These are phyloP conservation scores for Globisporangium canariense DNA, from an alignment of 352 stramenopile species.

Conservation along the genomic window DNA sequence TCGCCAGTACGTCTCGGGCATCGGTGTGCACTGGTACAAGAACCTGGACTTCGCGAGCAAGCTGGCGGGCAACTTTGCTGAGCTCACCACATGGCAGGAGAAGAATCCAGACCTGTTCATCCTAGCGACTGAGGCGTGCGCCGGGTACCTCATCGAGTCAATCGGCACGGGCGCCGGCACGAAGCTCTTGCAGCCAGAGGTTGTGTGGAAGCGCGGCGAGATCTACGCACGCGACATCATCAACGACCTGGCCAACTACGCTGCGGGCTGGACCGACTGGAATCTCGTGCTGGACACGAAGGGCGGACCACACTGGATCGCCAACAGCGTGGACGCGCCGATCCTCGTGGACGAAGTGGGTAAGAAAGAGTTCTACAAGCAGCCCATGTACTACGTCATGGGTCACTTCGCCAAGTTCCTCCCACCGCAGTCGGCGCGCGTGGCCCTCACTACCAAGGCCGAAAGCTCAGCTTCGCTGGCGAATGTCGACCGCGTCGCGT, in stretches of 20 bases:
- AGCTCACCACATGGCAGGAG: slow-evolving; percentile 32
- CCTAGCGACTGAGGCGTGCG: slow-evolving; percentile 63
- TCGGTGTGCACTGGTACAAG: slow-evolving; percentile 84
- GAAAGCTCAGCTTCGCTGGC: slow-evolving; percentile 2
- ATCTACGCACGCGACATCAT: slow-evolving; percentile 62
- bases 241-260: slow-evolving; percentile 52
- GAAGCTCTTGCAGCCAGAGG: slow-evolving; percentile 27
- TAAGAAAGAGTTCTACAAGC: slow-evolving; percentile 29
- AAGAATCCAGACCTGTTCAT: slow-evolving; percentile 56
- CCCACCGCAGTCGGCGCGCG: slow-evolving; percentile 24
- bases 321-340: slow-evolving; percentile 40
- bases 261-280: slow-evolving; percentile 71
- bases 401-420: slow-evolving; percentile 41
- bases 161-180: slow-evolving; percentile 29
- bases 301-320: slow-evolving; percentile 48
- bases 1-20: slow-evolving; percentile 64
- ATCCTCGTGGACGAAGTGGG: slow-evolving; percentile 27
- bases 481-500: slow-evolving; percentile 32
- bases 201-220: slow-evolving; percentile 42
- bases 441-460: slow-evolving; percentile 18
- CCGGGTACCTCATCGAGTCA: slow-evolving; percentile 36
- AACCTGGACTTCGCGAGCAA: slow-evolving; percentile 34
- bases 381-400: slow-evolving; percentile 19
- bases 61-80: slow-evolving; percentile 29
- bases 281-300: slow-evolving; percentile 55